Evolutionary conservation across 768 basidiomycete species (phyloP).

Genomic region (Cyathus striatus): DNA sequence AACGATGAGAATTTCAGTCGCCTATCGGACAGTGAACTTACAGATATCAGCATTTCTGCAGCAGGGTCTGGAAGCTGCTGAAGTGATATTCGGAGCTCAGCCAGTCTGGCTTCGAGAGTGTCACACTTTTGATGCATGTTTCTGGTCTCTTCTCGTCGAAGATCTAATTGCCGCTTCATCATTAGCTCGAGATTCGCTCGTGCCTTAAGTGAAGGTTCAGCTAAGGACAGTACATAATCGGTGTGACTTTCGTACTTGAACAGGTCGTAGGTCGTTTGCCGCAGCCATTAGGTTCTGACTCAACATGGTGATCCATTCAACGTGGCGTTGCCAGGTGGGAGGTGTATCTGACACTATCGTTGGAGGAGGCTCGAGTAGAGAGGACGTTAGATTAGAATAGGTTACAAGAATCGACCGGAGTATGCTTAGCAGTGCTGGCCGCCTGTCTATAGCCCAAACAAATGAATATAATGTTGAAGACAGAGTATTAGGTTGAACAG

Average conservation of each 20-base stretch:
- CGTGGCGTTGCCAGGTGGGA: slow-evolving; percentile 70
- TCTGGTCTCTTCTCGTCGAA: slow-evolving; percentile 67
- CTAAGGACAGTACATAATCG: slow-evolving; percentile 2
- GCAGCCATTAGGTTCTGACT: slow-evolving; percentile 87
- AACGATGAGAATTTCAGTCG: no score
- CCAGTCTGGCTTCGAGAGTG: slow-evolving; percentile 48
- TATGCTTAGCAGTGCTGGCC: slow-evolving; percentile 66
- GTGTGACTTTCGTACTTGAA: slow-evolving; percentile 51
- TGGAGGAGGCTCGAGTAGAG: slow-evolving; percentile 65
- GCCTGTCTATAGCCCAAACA: slow-evolving; percentile 73
- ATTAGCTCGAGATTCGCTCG: slow-evolving; percentile 75
- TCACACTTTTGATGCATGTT: slow-evolving; percentile 71
- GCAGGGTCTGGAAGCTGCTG: background rate
- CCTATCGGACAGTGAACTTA: no score
- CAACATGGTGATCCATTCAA: slow-evolving; percentile 79
- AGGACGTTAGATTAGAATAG: slow-evolving; percentile 68
- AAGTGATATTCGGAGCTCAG: slow-evolving; percentile 34
- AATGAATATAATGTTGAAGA: no score
- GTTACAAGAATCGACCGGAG: slow-evolving; percentile 75
- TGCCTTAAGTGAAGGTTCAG: slow-evolving; percentile 42
- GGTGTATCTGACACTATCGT: slow-evolving; percentile 35
- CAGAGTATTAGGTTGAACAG: no score
- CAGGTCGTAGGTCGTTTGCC: slow-evolving; percentile 84
- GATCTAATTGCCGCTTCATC: slow-evolving; percentile 76
- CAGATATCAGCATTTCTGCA: background rate